phyloP scores from a whole-genome alignment of 768 basidiomycete genomes.

The Lactarius pseudohatsudake region DNA sequence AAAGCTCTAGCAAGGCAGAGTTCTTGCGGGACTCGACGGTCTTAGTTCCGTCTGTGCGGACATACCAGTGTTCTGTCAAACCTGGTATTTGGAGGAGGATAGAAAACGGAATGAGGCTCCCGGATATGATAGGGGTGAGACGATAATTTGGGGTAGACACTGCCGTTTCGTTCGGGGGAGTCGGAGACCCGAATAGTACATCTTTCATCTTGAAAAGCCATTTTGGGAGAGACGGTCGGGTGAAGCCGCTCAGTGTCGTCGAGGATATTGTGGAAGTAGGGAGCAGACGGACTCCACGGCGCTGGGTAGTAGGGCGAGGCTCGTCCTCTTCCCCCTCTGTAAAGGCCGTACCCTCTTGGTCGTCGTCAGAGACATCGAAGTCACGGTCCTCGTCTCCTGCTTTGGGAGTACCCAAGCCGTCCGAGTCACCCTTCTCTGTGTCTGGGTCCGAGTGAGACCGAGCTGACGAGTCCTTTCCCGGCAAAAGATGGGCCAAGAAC shows the following conservation, averaged over 20 bases:
- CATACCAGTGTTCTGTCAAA: conserved; percentile 73
- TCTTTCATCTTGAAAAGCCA: conserved; percentile 29
- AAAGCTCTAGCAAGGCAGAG: conserved; percentile 56
- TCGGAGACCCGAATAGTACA: conserved; percentile 28
- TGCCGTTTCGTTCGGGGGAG: conserved; percentile 18
- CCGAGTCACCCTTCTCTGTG: conserved; percentile 6
- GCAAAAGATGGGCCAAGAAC: not conserved
- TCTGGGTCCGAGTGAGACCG: not conserved
- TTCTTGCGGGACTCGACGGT: conserved; percentile 53
- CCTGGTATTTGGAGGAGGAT: conserved; percentile 84
- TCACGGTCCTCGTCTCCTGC: not conserved
- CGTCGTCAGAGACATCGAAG: conserved; percentile 11
- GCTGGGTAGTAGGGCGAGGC: not conserved
- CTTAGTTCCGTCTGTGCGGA: conserved; percentile 49
- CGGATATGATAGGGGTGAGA: conserved; percentile 62
- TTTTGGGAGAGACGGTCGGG: conserved; percentile 18
- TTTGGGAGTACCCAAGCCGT: not conserved
- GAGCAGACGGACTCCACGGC: conserved; percentile 1
- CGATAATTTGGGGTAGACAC: conserved; percentile 57
- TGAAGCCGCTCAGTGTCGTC: not conserved
- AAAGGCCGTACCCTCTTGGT: not conserved
- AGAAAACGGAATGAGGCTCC: conserved; percentile 69
- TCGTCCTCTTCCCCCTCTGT: not conserved
- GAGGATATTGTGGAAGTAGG: conserved; percentile 1
- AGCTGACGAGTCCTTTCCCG: not conserved